Evolutionary conservation across 164 flowering plant genomes (phyloP), one percentile per base, ranked within the genome.

Genomic region (Kalanchoe fedtschenkoi): DNA sequence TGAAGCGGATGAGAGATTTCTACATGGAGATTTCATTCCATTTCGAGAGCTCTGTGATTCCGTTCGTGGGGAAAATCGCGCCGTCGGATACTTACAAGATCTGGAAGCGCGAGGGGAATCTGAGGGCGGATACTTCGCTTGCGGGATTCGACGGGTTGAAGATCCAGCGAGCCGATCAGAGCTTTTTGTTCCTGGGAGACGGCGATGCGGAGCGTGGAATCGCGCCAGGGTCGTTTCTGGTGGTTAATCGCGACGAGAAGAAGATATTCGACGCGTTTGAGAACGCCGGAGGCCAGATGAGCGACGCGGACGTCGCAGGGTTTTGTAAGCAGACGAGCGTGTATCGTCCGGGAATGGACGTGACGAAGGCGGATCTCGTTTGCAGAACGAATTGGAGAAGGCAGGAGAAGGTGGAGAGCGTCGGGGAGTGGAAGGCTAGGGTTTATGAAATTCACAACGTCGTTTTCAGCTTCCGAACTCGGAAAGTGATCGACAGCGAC

Each of bases 21-120:
- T 90, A 93, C 74, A 83, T 93, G 90, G 98, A 89, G 78, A 86
- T 93, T 34, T 79, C 91, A 3, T 93, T 93, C 67, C 98, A 88
- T 62, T 93, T 90, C 64, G 97, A 93, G 75, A 85, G 95, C 79
- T 93, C 98, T 5, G 78, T 93, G 3, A 84, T 93, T 28, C 99
- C 97, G 0, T 91, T 93, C 70, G 85, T 90, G 21, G 87, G 85
- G 0, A 84, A 83, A 64, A 79, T 93, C 32, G 97, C 97, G 7
- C 99, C 99, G 0, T 90, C 97, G 13, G 97, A 93, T 34, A 93
- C 97, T 4, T 93, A 90, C 77, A 76, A 72, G 72, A 84, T 93
- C 75, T 93, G 99, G 99, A 93, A 93, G 65, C 85, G 89, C 62
- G 97, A 81, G 43, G 95, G 87, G 0, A 81, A 85, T 64, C 85